Percentiles rank a stretch among this genome's conserved stretches.
These are phyloP conservation scores for Ricinus communis DNA, from an alignment of 345 rosid genomes.

Conservation along the genomic window DNA sequence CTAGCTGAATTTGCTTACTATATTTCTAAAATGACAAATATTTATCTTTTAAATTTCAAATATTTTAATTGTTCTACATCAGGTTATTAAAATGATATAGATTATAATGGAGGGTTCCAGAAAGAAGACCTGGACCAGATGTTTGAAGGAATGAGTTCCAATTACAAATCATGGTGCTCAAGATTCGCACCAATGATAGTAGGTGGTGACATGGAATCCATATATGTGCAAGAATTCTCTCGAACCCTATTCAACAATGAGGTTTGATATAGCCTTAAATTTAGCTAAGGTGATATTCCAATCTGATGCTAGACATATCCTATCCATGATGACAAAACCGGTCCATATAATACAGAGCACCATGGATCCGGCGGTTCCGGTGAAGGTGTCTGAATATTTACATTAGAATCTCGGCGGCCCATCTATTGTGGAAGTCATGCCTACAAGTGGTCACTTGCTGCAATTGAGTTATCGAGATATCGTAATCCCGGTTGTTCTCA, in stretches of 20 bases:
- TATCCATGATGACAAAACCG: conserved; percentile 7
- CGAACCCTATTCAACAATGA: conserved; percentile 17
- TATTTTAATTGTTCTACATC: too few relatives aligned
- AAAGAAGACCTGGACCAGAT: conserved; percentile 6
- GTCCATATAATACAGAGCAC: conserved; percentile 8
- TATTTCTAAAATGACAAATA: too few relatives aligned
- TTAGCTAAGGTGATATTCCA: background rate
- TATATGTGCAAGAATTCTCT: conserved; percentile 7
- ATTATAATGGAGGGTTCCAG: conserved; percentile 13
- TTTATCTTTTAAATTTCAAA: too few relatives aligned
- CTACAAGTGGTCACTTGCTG: conserved; percentile 17
- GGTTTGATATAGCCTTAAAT: conserved; percentile 18
- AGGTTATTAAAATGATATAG: conserved; percentile 11
- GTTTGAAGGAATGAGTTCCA: conserved; percentile 18
- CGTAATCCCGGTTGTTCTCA: conserved; percentile 10
- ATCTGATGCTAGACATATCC: background rate
- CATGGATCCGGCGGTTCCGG: conserved; percentile 1
- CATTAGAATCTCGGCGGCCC: conserved; percentile 1
- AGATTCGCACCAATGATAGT: conserved; percentile 17
- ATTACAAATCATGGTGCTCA: conserved; percentile 10
- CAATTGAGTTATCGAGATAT: conserved; percentile 13
- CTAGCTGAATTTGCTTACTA: too few relatives aligned
- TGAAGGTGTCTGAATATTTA: background rate
- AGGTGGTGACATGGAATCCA: conserved; percentile 13
- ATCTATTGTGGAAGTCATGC: conserved; percentile 14